Evolutionary conservation across 345 rosid genomes (phyloP).

Genomic region (Rhizophora apiculata): DNA sequence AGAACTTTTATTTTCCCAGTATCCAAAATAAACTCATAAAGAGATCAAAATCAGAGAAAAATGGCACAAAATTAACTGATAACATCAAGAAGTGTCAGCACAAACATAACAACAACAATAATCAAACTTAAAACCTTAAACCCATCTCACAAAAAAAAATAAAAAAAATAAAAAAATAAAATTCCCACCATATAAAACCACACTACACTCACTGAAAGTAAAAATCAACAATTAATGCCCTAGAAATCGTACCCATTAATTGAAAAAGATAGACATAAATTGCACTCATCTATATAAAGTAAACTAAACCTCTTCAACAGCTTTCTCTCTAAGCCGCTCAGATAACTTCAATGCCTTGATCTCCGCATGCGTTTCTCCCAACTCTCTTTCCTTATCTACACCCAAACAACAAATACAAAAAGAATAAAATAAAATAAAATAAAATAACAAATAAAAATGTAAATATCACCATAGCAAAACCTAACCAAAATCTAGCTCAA

Average conservation of each 20-base stretch:
- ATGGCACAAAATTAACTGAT: too few species aligned
- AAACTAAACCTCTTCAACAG: conserved; percentile 88
- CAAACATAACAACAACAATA: background rate
- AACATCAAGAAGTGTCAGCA: background rate
- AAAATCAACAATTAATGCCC: background rate
- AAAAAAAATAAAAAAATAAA: background rate
- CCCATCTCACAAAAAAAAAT: background rate
- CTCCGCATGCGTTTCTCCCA: conserved; percentile 86
- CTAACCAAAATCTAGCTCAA: conserved; percentile 21
- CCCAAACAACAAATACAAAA: background rate
- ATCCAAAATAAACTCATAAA: too few species aligned
- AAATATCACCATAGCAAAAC: conserved; percentile 19
- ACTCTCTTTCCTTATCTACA: conserved; percentile 89
- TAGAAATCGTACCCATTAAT: background rate
- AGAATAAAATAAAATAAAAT: background rate
- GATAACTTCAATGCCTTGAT: conserved; percentile 79
- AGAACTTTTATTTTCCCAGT: too few species aligned
- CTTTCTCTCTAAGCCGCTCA: conserved; percentile 86
- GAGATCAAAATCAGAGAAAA: too few species aligned
- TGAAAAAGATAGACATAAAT: background rate
- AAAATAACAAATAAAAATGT: background rate
- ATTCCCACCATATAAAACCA: background rate
- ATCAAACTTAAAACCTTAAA: background rate
- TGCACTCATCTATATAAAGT: background rate
- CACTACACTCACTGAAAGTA: background rate